Percentiles rank a stretch among this genome's conserved stretches.
Conservation (phyloP, 1,284 basidiomycete genomes). For the Melampsora americana region DNA sequence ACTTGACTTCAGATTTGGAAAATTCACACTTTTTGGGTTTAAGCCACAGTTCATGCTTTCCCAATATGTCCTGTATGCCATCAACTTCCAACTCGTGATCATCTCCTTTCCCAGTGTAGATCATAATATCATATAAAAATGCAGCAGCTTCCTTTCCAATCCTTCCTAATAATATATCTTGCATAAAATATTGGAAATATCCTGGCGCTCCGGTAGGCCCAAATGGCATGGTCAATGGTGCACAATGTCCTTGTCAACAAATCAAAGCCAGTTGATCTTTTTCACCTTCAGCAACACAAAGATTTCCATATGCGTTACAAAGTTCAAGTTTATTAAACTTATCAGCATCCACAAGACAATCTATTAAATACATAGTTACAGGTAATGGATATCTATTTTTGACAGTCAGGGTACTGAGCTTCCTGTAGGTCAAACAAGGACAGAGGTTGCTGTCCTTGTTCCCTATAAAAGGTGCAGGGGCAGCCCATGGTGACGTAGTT, state of each 20-base stretch:
- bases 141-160: too few species aligned
- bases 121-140: too few species aligned
- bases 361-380: too few species aligned
- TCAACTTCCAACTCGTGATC: too few species aligned
- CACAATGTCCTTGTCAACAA: background rate
- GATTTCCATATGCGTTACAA: background rate
- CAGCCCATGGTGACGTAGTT: background rate
- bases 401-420: background rate
- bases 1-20: too few species aligned
- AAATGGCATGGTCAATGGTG: slow-evolving; percentile 25
- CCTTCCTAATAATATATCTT: too few species aligned
- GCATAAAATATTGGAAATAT: slow-evolving; percentile 44
- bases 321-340: background rate
- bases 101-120: too few species aligned
- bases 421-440: background rate
- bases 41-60: too few species aligned
- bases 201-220: slow-evolving; percentile 42
- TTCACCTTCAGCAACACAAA: background rate
- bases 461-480: background rate
- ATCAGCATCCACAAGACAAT: background rate
- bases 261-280: background rate
- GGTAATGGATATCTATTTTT: background rate
- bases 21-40: too few species aligned
- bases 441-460: background rate
- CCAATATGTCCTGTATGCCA: too few species aligned